Base-by-base conservation (phyloP, 2,329 filamentous ascomycete genomes). In the Emmonsia crescens region DNA sequence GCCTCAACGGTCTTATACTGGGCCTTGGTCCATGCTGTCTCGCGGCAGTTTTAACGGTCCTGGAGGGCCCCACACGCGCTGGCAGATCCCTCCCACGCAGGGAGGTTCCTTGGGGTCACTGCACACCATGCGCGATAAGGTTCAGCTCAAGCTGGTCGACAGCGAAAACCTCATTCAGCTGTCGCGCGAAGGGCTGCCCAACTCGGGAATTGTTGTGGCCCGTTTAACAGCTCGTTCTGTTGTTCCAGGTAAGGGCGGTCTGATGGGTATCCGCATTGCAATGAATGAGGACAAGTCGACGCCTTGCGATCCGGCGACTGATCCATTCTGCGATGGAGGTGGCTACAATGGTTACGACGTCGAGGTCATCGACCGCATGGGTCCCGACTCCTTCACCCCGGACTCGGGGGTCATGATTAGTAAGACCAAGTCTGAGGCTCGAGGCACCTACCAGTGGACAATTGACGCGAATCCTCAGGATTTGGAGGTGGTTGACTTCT, bases 11-110 rank as follows among this genome's bases (percentile, higher is more conserved):
- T 33, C 64, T 6, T 63, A 27, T 51, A 64, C 64, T 29, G 64
- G 64, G 4, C 64, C 63, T 29, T 66, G 64, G 64, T 66, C 64
- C 21, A 66, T 66, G 64, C 56, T 66, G 61, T 66, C 63, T 55
- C 64, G 64, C 14, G 64, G 64, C 14, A 63, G 61, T 36, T 66
- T 66, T 55, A 66, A 66, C 29, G 64, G 64, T 9, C 64, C 64
- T 6, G 64, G 64, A 38, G 64, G 64, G 16, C 64, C 64, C 31
- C 64, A 66, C 46, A 60, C 63, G 8, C 64, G 63, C 58, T 66
- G 63, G 64, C 52, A 60, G 40, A 60, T 66, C 24, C 64, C 64
- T 6, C 60, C 64, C 44, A 27, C 42, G 1, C 54, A 64, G 56
- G 64, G 64, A 24, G 60, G 54, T 44, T 62, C 64, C 44, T 61